A percentile compares a stretch with the other conserved stretches of the same genome.
Conservation (phyloP, 2,329 filamentous ascomycete species). For the Epichloe brachyelytri region DNA sequence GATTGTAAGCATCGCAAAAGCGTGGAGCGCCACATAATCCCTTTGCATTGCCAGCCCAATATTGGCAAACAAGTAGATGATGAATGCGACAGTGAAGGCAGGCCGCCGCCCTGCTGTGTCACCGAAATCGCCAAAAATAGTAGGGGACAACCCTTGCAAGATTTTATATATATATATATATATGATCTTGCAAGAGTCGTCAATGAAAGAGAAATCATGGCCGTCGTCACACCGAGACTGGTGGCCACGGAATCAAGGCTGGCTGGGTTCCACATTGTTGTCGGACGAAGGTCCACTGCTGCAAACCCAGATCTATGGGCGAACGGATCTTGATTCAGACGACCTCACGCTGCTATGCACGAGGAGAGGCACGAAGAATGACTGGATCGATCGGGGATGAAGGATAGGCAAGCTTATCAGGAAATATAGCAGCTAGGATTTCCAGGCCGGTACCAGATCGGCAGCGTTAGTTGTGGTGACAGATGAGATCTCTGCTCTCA, state of each 20-base stretch:
- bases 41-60: slow-evolving; percentile 46
- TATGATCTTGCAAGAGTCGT: slow-evolving; percentile 26
- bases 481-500: neutral
- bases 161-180: slow-evolving; percentile 43
- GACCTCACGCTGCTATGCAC: too few relatives aligned
- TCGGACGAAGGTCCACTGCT: neutral
- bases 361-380: too few relatives aligned
- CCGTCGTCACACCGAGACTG: slow-evolving; percentile 25
- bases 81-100: slow-evolving; percentile 44
- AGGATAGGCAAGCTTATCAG: too few relatives aligned
- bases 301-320: neutral
- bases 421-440: too few relatives aligned
- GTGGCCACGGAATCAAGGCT: slow-evolving; percentile 25
- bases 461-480: too few relatives aligned
- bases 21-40: slow-evolving; percentile 41
- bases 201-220: slow-evolving; percentile 34
- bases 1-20: slow-evolving; percentile 51
- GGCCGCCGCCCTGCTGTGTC: slow-evolving; percentile 49
- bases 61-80: slow-evolving; percentile 45
- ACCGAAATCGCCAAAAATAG: slow-evolving; percentile 47
- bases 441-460: too few relatives aligned
- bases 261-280: slow-evolving; percentile 7
- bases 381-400: too few relatives aligned
- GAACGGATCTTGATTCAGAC: too few relatives aligned
- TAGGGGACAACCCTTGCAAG: slow-evolving; percentile 45